These are phyloP conservation scores for Schizopora paradoxa DNA, from an alignment of 1,284 basidiomycete genomes.

Conservation along the genomic window DNA sequence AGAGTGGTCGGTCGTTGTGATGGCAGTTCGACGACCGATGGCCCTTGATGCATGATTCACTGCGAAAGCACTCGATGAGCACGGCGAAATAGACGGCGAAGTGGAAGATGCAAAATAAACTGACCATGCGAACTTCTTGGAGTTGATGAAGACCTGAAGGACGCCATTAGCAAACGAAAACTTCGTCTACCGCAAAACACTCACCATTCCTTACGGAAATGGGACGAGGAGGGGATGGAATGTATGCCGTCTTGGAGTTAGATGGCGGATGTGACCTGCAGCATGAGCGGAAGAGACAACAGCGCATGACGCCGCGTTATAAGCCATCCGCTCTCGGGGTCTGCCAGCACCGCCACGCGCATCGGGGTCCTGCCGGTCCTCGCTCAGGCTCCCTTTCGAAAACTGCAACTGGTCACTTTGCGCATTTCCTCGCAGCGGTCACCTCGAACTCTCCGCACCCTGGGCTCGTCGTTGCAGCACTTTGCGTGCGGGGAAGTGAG, in stretches of 20 bases:
- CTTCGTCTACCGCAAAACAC: not conserved
- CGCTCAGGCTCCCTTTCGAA: too few species aligned
- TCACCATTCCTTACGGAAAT: constrained; percentile 1
- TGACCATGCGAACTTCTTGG: constrained; percentile 80
- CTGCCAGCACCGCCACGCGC: too few species aligned
- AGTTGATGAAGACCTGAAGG: constrained; percentile 65
- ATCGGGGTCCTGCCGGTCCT: too few species aligned
- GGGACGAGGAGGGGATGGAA: not conserved
- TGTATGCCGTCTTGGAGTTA: not conserved
- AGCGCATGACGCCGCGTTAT: not conserved
- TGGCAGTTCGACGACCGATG: constrained; percentile 80
- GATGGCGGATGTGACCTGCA: not conserved
- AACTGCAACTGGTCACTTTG: too few species aligned
- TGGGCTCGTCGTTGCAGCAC: too few species aligned
- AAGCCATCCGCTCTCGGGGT: too few species aligned
- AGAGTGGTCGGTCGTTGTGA: constrained; percentile 76
- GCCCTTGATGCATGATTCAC: constrained; percentile 85
- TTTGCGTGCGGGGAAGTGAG: too few species aligned
- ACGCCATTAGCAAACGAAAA: not conserved
- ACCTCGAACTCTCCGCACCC: too few species aligned
- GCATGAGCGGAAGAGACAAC: constrained; percentile 1
- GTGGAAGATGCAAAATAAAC: constrained; percentile 18
- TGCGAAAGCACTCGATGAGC: constrained; percentile 25
- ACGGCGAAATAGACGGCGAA: constrained; percentile 8
- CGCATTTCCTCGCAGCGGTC: too few species aligned